phyloP scores from a whole-genome alignment of 129 eudicot species.

The Cynara cardunculus region DNA sequence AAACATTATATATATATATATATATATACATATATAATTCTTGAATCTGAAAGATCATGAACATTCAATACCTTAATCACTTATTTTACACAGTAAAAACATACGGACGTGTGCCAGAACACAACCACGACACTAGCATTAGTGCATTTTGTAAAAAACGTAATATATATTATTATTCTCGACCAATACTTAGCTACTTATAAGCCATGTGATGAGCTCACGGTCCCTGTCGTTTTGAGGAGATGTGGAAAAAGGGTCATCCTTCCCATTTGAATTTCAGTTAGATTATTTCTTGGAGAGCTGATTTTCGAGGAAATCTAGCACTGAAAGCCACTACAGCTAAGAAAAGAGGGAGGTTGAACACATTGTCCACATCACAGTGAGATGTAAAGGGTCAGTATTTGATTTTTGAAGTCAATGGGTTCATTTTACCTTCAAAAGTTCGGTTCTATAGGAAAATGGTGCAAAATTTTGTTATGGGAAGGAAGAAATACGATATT shows the following conservation, averaged over 20 bases:
- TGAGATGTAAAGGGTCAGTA: not conserved
- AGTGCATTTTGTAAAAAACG: not conserved
- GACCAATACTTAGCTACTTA: slow-evolving; percentile 8
- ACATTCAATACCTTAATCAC: not conserved
- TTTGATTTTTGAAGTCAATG: too few species aligned
- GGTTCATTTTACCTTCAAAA: not conserved
- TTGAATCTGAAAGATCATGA: too few species aligned
- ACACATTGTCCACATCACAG: too few species aligned
- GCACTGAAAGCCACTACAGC: slow-evolving; percentile 76
- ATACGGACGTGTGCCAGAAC: not conserved
- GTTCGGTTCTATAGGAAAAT: not conserved
- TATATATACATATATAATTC: too few species aligned
- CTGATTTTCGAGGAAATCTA: slow-evolving; percentile 66
- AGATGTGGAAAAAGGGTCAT: not conserved
- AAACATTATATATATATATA: too few species aligned
- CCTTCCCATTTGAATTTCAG: slow-evolving; percentile 14
- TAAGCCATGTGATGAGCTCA: slow-evolving; percentile 1
- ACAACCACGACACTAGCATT: not conserved
- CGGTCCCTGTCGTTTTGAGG: not conserved
- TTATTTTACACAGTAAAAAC: slow-evolving; percentile 24
- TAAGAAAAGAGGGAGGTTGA: slow-evolving; percentile 3
- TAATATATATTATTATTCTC: slow-evolving; percentile 6
- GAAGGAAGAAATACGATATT: not conserved
- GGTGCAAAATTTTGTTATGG: not conserved
- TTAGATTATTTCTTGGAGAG: slow-evolving; percentile 39